Evolutionary conservation across 31 red algal species (phyloP).

Genomic region (Odonthalia washingtoniensis): DNA sequence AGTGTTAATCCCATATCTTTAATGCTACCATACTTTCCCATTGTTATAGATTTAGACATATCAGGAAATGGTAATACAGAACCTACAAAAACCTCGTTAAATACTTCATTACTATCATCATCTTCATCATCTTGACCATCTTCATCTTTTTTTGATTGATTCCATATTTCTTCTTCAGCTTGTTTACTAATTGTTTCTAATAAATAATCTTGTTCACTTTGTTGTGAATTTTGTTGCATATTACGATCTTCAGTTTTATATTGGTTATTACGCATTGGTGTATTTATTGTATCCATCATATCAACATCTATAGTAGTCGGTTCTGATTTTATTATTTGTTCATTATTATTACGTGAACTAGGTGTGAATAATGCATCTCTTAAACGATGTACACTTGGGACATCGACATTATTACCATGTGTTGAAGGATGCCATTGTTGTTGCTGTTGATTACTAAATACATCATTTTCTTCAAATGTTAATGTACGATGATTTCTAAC

Average conservation of each 20-base stretch:
- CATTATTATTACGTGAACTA: background rate
- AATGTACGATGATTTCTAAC: too few species aligned
- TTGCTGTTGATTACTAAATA: constrained; percentile 4
- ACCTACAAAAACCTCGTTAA: background rate
- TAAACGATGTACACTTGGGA: constrained; percentile 17
- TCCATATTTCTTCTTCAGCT: constrained; percentile 16
- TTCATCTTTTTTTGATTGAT: background rate
- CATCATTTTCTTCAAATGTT: constrained; percentile 18
- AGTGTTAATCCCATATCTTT: constrained; percentile 17
- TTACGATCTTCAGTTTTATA: background rate
- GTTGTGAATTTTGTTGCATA: background rate
- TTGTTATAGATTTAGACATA: constrained; percentile 1
- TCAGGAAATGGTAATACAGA: constrained; percentile 31
- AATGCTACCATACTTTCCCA: constrained; percentile 20
- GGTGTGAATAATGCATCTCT: constrained; percentile 36
- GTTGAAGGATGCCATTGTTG: background rate
- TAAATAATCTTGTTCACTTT: background rate
- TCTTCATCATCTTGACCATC: constrained; percentile 39
- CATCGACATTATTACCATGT: constrained; percentile 26
- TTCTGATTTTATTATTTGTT: constrained; percentile 10
- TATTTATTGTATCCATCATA: background rate
- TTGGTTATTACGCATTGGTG: background rate
- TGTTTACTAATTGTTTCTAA: background rate
- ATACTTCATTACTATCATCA: background rate
- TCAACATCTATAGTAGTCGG: background rate